Evolutionary conservation across 768 basidiomycete genomes (phyloP).

Genomic region (Suillus weaverae): DNA sequence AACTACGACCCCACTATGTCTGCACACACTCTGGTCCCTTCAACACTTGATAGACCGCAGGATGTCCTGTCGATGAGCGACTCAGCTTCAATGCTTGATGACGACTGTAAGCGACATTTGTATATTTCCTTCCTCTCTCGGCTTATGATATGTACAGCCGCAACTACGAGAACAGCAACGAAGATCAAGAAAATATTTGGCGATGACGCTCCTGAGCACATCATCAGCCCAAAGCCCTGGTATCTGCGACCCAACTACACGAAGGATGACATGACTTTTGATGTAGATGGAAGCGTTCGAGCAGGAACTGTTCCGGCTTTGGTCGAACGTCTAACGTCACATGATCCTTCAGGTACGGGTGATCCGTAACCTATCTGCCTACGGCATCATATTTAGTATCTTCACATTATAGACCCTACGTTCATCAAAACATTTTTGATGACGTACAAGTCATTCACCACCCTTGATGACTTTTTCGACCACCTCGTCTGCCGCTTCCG

Average conservation of each 20-base stretch:
- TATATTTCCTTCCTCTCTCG: neutral
- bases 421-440: constrained; percentile 91
- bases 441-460: constrained; percentile 95
- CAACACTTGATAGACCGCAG: constrained; percentile 17
- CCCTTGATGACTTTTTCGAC: constrained; percentile 78
- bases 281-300: constrained; percentile 78
- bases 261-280: constrained; percentile 79
- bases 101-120: constrained; percentile 24
- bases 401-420: constrained; percentile 53
- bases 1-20: constrained; percentile 26
- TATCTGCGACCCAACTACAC: constrained; percentile 82
- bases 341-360: constrained; percentile 77
- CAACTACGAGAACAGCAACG: constrained; percentile 25
- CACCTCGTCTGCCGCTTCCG: constrained; percentile 78
- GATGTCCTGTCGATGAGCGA: constrained; percentile 24
- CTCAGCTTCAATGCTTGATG: constrained; percentile 20
- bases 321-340: constrained; percentile 87
- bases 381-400: neutral
- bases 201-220: constrained; percentile 47
- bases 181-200: constrained; percentile 76
- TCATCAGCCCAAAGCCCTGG: constrained; percentile 64
- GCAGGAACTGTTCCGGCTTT: constrained; percentile 87
- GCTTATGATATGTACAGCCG: constrained; percentile 20
- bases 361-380: neutral
- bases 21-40: constrained; percentile 23